phyloP scores from a whole-genome alignment of 306 rosid genomes.

The Dalbergia cultrata region DNA sequence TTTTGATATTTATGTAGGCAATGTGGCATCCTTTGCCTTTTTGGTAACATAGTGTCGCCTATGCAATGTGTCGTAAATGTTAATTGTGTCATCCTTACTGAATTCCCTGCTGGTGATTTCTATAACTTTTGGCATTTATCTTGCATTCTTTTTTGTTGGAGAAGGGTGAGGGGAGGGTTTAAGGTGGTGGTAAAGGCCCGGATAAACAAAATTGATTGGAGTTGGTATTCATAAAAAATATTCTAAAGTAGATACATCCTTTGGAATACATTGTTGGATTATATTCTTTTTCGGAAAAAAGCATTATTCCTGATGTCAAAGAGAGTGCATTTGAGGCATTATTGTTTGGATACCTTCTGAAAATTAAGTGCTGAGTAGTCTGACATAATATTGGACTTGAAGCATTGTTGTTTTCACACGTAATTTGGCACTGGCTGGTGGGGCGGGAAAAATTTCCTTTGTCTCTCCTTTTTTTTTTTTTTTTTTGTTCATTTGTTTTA shows the following conservation, averaged over 20 bases:
- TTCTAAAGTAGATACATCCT: conserved; percentile 2
- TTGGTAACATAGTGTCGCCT: conserved; percentile 19
- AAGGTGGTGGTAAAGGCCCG: neutral
- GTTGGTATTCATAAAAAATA: neutral
- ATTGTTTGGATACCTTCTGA: conserved; percentile 26
- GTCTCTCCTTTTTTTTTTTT: too few relatives aligned
- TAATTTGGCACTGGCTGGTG: neutral
- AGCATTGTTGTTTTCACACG: neutral
- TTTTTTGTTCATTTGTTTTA: neutral
- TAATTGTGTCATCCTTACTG: conserved; percentile 28
- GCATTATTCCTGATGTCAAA: conserved; percentile 31
- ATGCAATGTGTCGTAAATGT: neutral
- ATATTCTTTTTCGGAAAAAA: neutral
- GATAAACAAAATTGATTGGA: conserved; percentile 13
- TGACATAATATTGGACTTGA: conserved; percentile 1
- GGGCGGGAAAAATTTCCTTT: neutral
- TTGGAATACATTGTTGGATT: conserved; percentile 15
- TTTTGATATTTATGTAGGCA: neutral
- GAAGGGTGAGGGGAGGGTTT: neutral
- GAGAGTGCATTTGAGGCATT: conserved; percentile 24
- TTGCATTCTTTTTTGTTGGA: conserved; percentile 1
- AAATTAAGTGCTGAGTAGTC: conserved; percentile 25
- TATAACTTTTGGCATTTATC: conserved; percentile 26
- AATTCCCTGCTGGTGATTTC: conserved; percentile 30
- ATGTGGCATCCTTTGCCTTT: conserved; percentile 23